phyloP scores from a whole-genome alignment of 164 flowering plant species.

The Vitis vinifera region DNA sequence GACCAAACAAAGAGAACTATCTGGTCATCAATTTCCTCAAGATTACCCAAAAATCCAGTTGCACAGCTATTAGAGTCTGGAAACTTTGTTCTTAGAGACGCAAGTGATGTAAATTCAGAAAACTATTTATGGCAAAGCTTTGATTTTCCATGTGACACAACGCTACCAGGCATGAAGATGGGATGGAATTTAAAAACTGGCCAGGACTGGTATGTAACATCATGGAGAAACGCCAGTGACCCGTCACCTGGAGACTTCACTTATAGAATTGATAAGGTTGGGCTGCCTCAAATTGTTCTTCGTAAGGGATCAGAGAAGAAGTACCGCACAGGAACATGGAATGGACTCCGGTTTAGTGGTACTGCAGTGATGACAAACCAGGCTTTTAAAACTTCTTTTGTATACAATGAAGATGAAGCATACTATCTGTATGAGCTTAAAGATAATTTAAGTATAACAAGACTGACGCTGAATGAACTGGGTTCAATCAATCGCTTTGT shows the following conservation, averaged over 20 bases:
- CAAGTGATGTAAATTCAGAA: no score
- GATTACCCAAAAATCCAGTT: no score
- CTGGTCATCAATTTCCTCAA: no score
- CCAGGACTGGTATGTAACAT: neutral
- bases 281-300: neutral
- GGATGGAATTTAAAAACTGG: neutral
- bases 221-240: neutral
- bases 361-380: neutral
- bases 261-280: neutral
- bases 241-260: neutral
- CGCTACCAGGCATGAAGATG: neutral
- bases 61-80: no score
- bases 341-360: neutral
- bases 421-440: constrained; percentile 4
- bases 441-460: neutral
- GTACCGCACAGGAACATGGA: neutral
- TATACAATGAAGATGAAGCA: neutral
- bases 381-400: neutral
- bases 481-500: constrained; percentile 11
- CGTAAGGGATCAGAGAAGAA: neutral
- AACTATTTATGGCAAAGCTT: neutral
- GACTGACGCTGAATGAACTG: neutral
- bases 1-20: no score
- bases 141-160: neutral
- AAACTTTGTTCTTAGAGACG: no score